Evolutionary conservation across 331 rosid species (phyloP).

Genomic region (Malus hybrid): DNA sequence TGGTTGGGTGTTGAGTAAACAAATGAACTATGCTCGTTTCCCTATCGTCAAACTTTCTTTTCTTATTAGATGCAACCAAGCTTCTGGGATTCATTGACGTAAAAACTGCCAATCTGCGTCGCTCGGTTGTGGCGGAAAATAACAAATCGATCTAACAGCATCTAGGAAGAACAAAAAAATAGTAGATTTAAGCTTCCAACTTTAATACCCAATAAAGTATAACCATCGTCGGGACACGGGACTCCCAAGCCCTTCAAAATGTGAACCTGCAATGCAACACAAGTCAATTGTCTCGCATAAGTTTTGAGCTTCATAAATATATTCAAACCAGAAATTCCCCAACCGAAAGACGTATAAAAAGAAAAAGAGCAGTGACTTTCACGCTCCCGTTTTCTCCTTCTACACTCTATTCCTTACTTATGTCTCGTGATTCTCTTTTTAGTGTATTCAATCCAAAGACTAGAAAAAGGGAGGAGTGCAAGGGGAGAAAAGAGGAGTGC

Average conservation of each 20-base stretch:
- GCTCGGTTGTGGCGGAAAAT: constrained; percentile 26
- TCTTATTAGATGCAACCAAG: constrained; percentile 43
- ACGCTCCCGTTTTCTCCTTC: background rate
- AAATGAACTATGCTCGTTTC: constrained; percentile 1
- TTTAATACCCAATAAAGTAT: background rate
- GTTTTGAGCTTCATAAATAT: background rate
- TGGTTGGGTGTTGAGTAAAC: constrained; percentile 6
- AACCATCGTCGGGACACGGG: background rate
- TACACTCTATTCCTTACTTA: background rate
- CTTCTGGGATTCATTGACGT: constrained; percentile 29
- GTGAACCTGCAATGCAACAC: constrained; percentile 23
- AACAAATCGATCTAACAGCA: constrained; percentile 20
- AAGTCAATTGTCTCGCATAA: constrained; percentile 1
- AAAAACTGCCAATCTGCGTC: constrained; percentile 31
- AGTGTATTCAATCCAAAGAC: background rate
- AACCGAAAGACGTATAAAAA: background rate
- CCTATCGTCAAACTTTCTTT: background rate
- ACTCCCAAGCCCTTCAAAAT: constrained; percentile 9
- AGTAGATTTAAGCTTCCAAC: background rate
- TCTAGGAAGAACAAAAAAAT: constrained; percentile 5
- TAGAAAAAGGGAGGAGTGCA: too few species aligned
- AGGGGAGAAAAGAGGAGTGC: too few species aligned
- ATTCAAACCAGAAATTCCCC: background rate
- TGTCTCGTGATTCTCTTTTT: background rate
- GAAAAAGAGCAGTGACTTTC: background rate